These are phyloP conservation scores for Paramecium pentaurelia DNA, from an alignment of 73 alveolate species.

Conservation along the genomic window DNA sequence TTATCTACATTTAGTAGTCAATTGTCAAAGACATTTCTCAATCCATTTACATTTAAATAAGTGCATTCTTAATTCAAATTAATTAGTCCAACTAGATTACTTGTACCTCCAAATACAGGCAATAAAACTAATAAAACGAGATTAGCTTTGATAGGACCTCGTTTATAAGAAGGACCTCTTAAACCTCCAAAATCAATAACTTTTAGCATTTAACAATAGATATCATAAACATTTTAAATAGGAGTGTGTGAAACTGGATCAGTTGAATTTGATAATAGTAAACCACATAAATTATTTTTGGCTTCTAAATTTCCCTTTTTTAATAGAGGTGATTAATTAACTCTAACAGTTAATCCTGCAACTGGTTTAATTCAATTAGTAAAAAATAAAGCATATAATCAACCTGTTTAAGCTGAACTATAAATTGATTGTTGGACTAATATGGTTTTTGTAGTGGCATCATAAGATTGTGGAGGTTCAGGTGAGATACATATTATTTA, in stretches of 20 bases:
- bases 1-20: neutral
- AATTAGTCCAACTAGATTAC: neutral
- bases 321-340: neutral
- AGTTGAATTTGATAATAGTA: neutral
- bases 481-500: constrained; percentile 2
- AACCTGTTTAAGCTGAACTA: neutral
- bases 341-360: constrained; percentile 33
- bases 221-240: neutral
- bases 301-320: constrained; percentile 9
- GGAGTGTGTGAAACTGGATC: constrained; percentile 42
- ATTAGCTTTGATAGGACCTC: constrained; percentile 5
- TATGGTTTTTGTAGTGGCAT: constrained; percentile 9
- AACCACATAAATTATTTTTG: constrained; percentile 2
- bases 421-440: constrained; percentile 28
- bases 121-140: neutral
- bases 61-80: neutral
- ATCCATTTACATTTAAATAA: constrained; percentile 13
- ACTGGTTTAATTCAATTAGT: neutral
- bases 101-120: neutral
- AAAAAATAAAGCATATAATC: neutral
- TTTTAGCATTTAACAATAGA: neutral
- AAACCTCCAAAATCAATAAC: constrained; percentile 37
- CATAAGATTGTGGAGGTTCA: constrained; percentile 13
- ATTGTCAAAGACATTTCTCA: neutral
- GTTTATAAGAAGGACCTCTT: neutral